Evolutionary conservation across 805 yeast genomes (phyloP), one percentile per base, ranked within the genome.

Genomic region (Lachancea sp.): DNA sequence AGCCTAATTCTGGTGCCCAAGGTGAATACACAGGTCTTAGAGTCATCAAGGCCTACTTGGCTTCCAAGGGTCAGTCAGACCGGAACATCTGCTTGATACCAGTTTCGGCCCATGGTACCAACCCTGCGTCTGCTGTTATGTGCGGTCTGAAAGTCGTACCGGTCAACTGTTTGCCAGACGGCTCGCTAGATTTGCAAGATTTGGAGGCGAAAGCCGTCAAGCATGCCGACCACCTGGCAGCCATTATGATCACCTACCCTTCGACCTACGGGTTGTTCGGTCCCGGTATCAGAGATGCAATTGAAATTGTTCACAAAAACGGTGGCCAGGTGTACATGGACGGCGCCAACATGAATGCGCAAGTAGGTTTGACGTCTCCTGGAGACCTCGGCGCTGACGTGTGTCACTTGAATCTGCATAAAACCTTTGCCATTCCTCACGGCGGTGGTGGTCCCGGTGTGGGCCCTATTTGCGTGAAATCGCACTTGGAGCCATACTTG

Each of bases 361-460:
- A 93, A 70, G 95, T 93, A 40, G 99, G 99, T 12, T 74, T 93
- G 49, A 91, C 98, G 0, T 85, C 95, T 6, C 98, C 99, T 9
- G 99, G 98, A 47, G 97, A 89, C 61, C 71, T 93, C 55, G 98
- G 97, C 43, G 98, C 98, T 11, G 99, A 93, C 69, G 98, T 93
- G 35, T 93, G 99, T 66, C 99, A 93, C 60, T 76, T 93, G 71
- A 93, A 93, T 66, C 74, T 93, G 62, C 99, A 93, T 73, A 93
- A 93, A 71, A 93, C 99, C 1, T 93, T 93, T 73, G 89, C 97
- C 38, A 88, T 93, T 60, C 95, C 96, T 45, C 99, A 93, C 60
- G 99, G 99, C 60, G 99, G 99, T 62, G 99, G 99, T 63, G 99
- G 99, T 36, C 99, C 99, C 35, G 99, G 98, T 62, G 95, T 89